Base-by-base conservation (phyloP, 208 protist genomes). In the Tritrichomonas foetus region DNA sequence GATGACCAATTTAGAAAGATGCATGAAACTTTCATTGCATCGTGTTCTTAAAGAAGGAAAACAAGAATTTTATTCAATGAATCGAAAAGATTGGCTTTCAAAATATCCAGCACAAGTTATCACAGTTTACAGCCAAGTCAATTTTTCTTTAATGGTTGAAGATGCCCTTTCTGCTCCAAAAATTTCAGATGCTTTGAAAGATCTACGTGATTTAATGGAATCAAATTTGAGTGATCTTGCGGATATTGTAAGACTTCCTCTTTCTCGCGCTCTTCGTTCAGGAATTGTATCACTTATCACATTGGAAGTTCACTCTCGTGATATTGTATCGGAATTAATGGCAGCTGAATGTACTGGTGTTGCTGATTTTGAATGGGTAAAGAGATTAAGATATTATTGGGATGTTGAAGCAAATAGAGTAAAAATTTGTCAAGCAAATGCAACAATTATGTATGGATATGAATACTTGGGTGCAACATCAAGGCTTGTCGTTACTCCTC, bases 181-280 rank as follows among this genome's bases (percentile, higher is more conserved):
- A 93, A 98, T 98, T 74, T 98, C 99, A 94, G 98, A 99, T 95
- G 98, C 98, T 66, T 96, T 99, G 95, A 98, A 99, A 95, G 98
- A 99, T 64, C 98, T 98, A 94, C 96, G 98, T 49, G 94, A 96
- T 39, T 94, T 80, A 41, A 80, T 61, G 57, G 74, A 61, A 27
- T 1, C 22, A 41, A 93, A 96, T 66, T 94, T 96, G 27, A 57
- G 55, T 53, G 95, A 94, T 44, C 95, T 99, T 53, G 97, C 98
- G 0, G 95, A 95, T 57, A 95, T 99, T 30, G 98, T 98, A 16
- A 93, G 97, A 22, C 94, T 95, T 25, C 95, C 97, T 93, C 95
- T 99, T 30, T 97, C 97, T 16, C 96, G 96, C 55, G 95, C 98
- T 92, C 96, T 98, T 89, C 96, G 98, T 66, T 96, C 97, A 64